Evolutionary conservation across 495 filamentous ascomycete genomes (phyloP), one percentile per base, ranked within the genome.

Genomic region (Stereocaulon alpinum): DNA sequence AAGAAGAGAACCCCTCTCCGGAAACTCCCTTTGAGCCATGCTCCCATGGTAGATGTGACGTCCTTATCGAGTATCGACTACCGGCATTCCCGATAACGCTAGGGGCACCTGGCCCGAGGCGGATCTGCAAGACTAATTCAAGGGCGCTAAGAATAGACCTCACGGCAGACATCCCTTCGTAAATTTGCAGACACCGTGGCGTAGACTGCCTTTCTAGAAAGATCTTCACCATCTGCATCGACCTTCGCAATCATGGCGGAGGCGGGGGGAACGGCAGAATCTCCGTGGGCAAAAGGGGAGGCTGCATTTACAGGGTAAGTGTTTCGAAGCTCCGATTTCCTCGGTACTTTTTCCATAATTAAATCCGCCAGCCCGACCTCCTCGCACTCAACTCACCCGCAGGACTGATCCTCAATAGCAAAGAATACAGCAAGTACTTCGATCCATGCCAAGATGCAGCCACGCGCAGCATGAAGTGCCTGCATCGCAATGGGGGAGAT

Each of bases 401-500:
- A 50, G 44, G 14, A 53, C 58, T 64, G 30, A 67, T 17, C n/a
- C 18, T 40, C 40, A 30, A 22, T 64, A 96, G 91, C 64, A 97
- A 97, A 76, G 74, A 72, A 54, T 75, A 82, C 60, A 93, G 89
- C 72, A 82, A 95, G 70, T 96, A 84, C 72, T 88, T 89, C 66
- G 92, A 97, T 67, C 92, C 92, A 15, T 97, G 92, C 69, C 91
- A 96, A 68, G 89, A 94, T 58, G 91, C 88, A n/a, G 92, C 93
- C n/a, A 72, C 82, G 49, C 77, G 82, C 60, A 95, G 89, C 71
- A 80, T 95, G 14, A 83, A 80, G 67, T 97, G 92, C 73, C 76
- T 97, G 71, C 83, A 88, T 64, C 82, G 92, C 24, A 97, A 97
- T 72, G 83, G 74, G 3, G 89, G 82, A 20, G 89, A 96, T 69